These are phyloP conservation scores for Phytopythium vexans DNA, from an alignment of 352 stramenopile species.

Conservation along the genomic window DNA sequence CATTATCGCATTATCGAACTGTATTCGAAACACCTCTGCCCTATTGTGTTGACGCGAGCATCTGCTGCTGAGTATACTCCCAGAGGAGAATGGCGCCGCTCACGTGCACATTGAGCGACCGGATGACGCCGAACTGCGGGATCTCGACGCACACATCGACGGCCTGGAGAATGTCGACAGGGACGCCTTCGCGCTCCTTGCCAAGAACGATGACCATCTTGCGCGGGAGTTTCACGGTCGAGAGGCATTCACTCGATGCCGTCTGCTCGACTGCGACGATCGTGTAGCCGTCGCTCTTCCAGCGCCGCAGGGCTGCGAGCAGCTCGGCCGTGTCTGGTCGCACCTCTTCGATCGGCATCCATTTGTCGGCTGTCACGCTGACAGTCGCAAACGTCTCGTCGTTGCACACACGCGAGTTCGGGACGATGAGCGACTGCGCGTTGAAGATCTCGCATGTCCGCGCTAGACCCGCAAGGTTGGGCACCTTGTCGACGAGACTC, in stretches of 20 bases:
- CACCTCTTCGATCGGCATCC: slow-evolving; percentile 93
- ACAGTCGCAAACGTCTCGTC: slow-evolving; percentile 91
- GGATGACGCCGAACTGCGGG: slow-evolving; percentile 95
- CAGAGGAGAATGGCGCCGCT: slow-evolving; percentile 94
- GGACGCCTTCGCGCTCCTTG: slow-evolving; percentile 96
- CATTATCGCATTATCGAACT: too few relatives aligned
- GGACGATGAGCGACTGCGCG: slow-evolving; percentile 85
- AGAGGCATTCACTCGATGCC: slow-evolving; percentile 86
- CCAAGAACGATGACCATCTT: slow-evolving; percentile 94
- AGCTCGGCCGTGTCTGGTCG: slow-evolving; percentile 38
- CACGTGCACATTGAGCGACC: slow-evolving; percentile 97
- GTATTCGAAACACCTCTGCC: neutral
- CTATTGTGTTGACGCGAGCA: slow-evolving; percentile 23
- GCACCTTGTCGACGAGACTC: slow-evolving; percentile 93
- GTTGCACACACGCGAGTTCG: slow-evolving; percentile 75
- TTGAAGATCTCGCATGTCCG: slow-evolving; percentile 96
- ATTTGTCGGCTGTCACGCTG: slow-evolving; percentile 92
- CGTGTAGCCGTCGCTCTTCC: slow-evolving; percentile 87
- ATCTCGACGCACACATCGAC: slow-evolving; percentile 98
- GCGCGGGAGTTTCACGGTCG: slow-evolving; percentile 78
- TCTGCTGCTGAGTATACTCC: slow-evolving; percentile 94
- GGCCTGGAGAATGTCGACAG: slow-evolving; percentile 91
- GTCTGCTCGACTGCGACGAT: slow-evolving; percentile 96
- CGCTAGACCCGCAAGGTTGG: slow-evolving; percentile 92
- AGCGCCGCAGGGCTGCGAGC: slow-evolving; percentile 33